Percentiles rank a stretch among this genome's conserved stretches.
Evolutionary conservation across 73 alveolate species (phyloP).

Genomic region (Durusdinium trenchii): DNA sequence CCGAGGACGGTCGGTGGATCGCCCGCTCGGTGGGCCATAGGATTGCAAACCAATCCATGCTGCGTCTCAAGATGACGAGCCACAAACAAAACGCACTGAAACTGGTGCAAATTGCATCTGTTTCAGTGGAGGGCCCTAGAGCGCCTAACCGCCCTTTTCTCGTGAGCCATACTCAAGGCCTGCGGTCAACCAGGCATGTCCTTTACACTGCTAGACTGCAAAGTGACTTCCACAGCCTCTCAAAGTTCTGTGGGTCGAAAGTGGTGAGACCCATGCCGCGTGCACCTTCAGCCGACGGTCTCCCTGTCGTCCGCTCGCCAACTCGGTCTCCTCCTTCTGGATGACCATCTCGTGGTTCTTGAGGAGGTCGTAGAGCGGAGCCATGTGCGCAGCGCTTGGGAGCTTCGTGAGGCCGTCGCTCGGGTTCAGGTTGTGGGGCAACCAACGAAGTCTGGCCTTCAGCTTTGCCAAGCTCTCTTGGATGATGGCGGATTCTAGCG

Average conservation of each 20-base stretch:
- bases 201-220: not conserved
- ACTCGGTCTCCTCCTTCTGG: not conserved
- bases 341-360: not conserved
- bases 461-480: not conserved
- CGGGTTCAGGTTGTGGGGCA: slow-evolving; percentile 11
- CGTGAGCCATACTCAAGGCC: slow-evolving; percentile 2
- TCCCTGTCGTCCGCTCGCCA: not conserved
- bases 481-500: not conserved
- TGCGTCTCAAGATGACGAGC: no score
- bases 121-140: no score
- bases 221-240: not conserved
- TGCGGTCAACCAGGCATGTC: not conserved
- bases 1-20: no score
- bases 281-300: not conserved
- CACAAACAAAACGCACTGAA: no score
- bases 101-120: no score
- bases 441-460: not conserved
- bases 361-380: not conserved
- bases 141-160: no score
- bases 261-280: not conserved
- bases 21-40: no score
- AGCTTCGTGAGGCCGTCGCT: slow-evolving; percentile 21
- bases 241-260: not conserved
- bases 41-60: no score
- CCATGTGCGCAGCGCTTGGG: not conserved